Conservation (phyloP, 2,329 filamentous ascomycete species). For the Trichothecium sympodiale region DNA sequence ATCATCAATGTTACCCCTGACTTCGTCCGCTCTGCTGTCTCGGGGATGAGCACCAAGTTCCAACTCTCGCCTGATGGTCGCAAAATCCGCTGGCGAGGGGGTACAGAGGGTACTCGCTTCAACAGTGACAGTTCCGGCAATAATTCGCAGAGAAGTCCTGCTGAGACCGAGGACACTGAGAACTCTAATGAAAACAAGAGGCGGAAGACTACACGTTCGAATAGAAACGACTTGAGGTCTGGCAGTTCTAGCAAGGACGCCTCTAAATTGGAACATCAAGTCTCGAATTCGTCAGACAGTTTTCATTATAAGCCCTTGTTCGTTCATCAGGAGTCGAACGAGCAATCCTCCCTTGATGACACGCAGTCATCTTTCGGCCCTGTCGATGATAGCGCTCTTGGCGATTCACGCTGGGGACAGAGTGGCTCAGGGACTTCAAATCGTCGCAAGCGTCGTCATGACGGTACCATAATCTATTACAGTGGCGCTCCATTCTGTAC, state of each 20-base stretch:
- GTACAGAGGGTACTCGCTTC: constrained; percentile 50
- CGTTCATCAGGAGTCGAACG: constrained; percentile 35
- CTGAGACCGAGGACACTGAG: constrained; percentile 37
- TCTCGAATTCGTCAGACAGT: constrained; percentile 28
- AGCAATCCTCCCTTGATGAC: constrained; percentile 35
- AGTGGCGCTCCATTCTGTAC: constrained; percentile 70
- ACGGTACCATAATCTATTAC: constrained; percentile 77
- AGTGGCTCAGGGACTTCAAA: constrained; percentile 36
- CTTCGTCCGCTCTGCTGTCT: constrained; percentile 63
- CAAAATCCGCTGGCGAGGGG: constrained; percentile 72
- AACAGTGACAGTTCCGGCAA: constrained; percentile 51
- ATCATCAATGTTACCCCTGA: constrained; percentile 73
- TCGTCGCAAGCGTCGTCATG: constrained; percentile 43
- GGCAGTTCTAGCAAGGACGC: constrained; percentile 23
- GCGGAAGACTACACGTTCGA: constrained; percentile 27
- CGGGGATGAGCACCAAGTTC: constrained; percentile 60
- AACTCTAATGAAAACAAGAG: constrained; percentile 35
- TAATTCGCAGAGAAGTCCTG: constrained; percentile 28
- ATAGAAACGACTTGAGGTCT: constrained; percentile 21
- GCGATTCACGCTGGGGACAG: constrained; percentile 33
- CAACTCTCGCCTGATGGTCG: constrained; percentile 68
- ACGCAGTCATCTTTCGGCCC: constrained; percentile 36
- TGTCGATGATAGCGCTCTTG: constrained; percentile 36
- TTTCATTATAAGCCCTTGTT: constrained; percentile 59
- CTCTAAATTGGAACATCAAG: constrained; percentile 27